These are phyloP conservation scores for Calonectria hawksworthii DNA, from an alignment of 2,329 filamentous ascomycete species.

Conservation along the genomic window DNA sequence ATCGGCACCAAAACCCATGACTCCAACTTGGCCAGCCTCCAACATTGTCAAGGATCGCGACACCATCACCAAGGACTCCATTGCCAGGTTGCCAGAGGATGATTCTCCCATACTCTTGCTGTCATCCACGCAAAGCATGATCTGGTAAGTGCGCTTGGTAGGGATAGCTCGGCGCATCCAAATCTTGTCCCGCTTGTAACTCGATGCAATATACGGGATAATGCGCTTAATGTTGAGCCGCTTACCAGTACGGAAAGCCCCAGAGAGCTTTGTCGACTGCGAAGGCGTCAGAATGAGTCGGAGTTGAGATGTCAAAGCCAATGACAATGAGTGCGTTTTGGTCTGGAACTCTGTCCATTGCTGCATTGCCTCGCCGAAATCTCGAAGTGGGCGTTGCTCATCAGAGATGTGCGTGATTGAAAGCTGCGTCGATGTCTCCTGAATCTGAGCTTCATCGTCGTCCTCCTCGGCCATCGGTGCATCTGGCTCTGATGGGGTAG, in stretches of 20 bases:
- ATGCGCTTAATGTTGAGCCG: conserved; percentile 99
- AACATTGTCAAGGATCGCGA: conserved; percentile 90
- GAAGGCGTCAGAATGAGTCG: conserved; percentile 96
- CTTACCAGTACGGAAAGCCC: conserved; percentile 97
- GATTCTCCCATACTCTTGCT: conserved; percentile 92
- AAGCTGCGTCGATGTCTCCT: conserved; percentile 73
- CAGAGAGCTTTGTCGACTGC: conserved; percentile 94
- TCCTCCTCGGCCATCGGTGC: conserved; percentile 62
- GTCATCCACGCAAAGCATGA: conserved; percentile 97
- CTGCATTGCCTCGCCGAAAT: conserved; percentile 72
- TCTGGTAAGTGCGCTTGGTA: conserved; percentile 95
- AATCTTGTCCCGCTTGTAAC: conserved; percentile 99
- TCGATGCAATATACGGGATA: conserved; percentile 98
- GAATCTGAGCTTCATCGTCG: conserved; percentile 62
- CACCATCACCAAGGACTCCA: conserved; percentile 95
- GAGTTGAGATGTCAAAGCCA: conserved; percentile 93
- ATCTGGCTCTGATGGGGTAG: conserved; percentile 58
- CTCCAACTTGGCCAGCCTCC: conserved; percentile 92
- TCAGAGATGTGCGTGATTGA: conserved; percentile 79
- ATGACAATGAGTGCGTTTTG: conserved; percentile 86
- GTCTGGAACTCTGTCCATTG: conserved; percentile 90
- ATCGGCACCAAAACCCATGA: conserved; percentile 89
- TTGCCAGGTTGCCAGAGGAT: conserved; percentile 82
- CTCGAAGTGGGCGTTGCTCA: conserved; percentile 57
- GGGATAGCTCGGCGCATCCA: conserved; percentile 97